Base-by-base conservation (phyloP, 176 grass and related monocot species). In the Zizania latifolia region DNA sequence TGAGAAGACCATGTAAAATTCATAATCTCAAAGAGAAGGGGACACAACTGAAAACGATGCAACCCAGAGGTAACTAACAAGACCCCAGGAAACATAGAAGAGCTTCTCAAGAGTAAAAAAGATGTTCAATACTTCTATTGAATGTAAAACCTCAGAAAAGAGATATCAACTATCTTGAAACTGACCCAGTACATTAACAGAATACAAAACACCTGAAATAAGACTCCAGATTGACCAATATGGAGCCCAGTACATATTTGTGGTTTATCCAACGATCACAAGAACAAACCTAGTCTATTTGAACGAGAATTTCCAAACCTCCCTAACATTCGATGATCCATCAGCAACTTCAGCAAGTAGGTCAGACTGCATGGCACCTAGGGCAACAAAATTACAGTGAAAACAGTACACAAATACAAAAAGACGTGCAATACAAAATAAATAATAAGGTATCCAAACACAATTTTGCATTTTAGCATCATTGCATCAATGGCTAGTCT, bases 291-390 rank as follows among this genome's bases (percentile, higher is more conserved):
- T 72, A 43, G 45, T 79, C 68, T 92, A 92, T 48, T 89, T 92
- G 81, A 76, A 89, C 8, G 71, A 75, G 11, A 99, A 80, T 79
- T 90, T 99, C 95, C 95, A 94, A 45, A 94, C 86, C 78, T 99
- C 91, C 82, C 95, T 83, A 46, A 94, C 86, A 76, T 99, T 99
- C 24, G 95, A 99, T 62, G 95, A 89, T 72, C 95, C 91, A 71
- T 99, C 95, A 45, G 89, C 72, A 78, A 94, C 86, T 80, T 94
- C 95, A 63, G 80, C 86, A 64, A 90, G 77, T 54, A 92, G 72
- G 72, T 81, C 76, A 34, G 89, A 57, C n/a, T 83, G 79, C 91
- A 94, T 88, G 21, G 81, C 9, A 4, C 89, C 95, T 99, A 83
- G 63, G 43, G 76, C 28, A 78, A 24, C 31, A 39, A 48, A 59